Conservation (phyloP, 352 stramenopile species). For the Globisporangium heterothallicum region DNA sequence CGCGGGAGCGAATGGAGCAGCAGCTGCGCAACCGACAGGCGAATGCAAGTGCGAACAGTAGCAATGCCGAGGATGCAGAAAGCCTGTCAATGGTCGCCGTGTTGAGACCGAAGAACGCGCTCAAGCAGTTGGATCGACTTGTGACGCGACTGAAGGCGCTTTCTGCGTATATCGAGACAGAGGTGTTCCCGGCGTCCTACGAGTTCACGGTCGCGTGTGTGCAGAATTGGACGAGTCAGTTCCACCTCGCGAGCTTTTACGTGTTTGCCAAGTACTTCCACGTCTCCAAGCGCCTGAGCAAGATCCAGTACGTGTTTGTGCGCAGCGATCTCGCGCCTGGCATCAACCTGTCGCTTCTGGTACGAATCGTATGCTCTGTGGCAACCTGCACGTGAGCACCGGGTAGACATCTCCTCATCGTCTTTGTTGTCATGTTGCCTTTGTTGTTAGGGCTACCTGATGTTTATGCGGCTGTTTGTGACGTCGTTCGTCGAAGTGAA, state of each 20-base stretch:
- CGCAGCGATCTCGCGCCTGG: conserved; percentile 47
- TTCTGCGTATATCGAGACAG: conserved; percentile 29
- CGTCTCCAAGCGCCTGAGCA: conserved; percentile 57
- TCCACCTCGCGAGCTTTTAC: conserved; percentile 75
- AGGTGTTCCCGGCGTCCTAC: conserved; percentile 49
- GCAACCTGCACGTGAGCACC: not conserved
- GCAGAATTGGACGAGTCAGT: conserved; percentile 40
- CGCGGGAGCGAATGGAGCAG: conserved; percentile 75
- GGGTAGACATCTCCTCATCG: not conserved
- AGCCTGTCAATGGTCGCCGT: not conserved
- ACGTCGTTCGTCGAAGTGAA: conserved; percentile 51
- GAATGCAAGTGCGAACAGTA: conserved; percentile 7
- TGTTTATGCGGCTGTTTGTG: conserved; percentile 56
- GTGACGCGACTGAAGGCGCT: conserved; percentile 41
- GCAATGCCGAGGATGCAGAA: not conserved
- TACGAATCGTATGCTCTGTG: conserved; percentile 16
- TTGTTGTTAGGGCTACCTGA: conserved; percentile 58
- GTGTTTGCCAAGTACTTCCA: conserved; percentile 67
- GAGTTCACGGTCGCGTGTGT: conserved; percentile 47
- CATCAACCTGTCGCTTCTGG: conserved; percentile 68
- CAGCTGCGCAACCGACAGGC: conserved; percentile 51
- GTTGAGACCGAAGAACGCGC: conserved; percentile 12
- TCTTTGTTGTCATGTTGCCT: not conserved
- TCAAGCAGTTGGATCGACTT: conserved; percentile 37
- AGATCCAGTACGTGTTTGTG: conserved; percentile 77